Evolutionary conservation across 225 moss, liverwort and hornwort species (phyloP).

Genomic region (Marchantia paleacea): DNA sequence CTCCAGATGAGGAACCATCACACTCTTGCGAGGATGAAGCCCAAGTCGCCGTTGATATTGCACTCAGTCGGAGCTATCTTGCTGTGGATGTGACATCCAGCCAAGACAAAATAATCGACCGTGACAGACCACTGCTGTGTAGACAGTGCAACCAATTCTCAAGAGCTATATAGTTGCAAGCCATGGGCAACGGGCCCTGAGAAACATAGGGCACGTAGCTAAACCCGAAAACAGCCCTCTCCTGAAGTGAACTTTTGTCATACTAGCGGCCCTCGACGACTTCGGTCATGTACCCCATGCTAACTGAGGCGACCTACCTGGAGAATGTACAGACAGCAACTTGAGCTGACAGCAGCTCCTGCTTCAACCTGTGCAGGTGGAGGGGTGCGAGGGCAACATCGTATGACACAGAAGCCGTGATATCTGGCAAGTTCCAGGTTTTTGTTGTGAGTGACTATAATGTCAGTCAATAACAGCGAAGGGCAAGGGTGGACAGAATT

Average conservation of each 20-base stretch:
- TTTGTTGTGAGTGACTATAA: background rate
- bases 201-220: background rate
- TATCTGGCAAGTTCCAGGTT: constrained; percentile 1
- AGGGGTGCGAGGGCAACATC: background rate
- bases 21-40: background rate
- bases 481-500: background rate
- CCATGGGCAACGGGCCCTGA: background rate
- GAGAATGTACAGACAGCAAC: background rate
- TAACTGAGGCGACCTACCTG: background rate
- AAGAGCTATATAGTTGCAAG: background rate
- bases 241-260: background rate
- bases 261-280: background rate
- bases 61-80: constrained; percentile 6
- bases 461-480: background rate
- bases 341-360: constrained; percentile 6
- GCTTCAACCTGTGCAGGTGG: background rate
- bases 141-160: background rate
- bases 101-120: background rate
- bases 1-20: background rate
- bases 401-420: background rate
- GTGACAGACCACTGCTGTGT: background rate
- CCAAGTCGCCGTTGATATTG: background rate
- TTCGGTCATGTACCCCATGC: background rate
- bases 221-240: background rate
- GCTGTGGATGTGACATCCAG: background rate